phyloP scores from a whole-genome alignment of 345 rosid genomes.

The Citrus medica region DNA sequence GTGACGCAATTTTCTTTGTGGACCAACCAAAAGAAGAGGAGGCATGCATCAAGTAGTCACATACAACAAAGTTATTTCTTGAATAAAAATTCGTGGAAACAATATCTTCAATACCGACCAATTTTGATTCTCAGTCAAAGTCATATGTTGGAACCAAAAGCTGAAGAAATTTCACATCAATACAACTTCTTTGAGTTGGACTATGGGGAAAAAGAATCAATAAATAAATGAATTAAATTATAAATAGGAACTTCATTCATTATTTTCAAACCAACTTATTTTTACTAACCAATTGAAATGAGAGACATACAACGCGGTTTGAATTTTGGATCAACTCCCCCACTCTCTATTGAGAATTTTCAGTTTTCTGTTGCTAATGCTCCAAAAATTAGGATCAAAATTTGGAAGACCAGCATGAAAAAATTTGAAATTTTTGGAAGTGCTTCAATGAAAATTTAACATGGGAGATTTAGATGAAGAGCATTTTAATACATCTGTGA shows the following conservation, averaged over 20 bases:
- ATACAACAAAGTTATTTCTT: neutral
- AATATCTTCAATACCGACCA: neutral
- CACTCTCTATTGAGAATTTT: too few relatives aligned
- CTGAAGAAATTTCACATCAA: constrained; percentile 19
- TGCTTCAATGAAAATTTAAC: too few relatives aligned
- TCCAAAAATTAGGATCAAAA: too few relatives aligned
- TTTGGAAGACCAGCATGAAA: too few relatives aligned
- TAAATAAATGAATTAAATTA: neutral
- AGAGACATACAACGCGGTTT: too few relatives aligned
- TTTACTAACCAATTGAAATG: neutral
- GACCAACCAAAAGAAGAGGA: neutral
- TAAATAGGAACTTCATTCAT: neutral
- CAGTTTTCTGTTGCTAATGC: too few relatives aligned
- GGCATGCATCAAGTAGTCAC: too few relatives aligned
- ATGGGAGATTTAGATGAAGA: too few relatives aligned
- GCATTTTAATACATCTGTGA: too few relatives aligned
- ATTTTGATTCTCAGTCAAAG: constrained; percentile 3
- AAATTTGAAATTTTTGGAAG: too few relatives aligned
- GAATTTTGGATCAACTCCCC: too few relatives aligned
- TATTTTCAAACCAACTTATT: neutral
- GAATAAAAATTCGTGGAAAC: neutral
- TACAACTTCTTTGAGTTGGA: neutral
- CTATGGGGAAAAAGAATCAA: neutral
- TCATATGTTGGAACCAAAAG: constrained; percentile 7
- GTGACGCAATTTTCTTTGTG: neutral